Percentiles rank a stretch among this genome's conserved stretches.
Evolutionary conservation across 2,329 filamentous ascomycete genomes (phyloP).

Genomic region (Pseudocercospora vitis): DNA sequence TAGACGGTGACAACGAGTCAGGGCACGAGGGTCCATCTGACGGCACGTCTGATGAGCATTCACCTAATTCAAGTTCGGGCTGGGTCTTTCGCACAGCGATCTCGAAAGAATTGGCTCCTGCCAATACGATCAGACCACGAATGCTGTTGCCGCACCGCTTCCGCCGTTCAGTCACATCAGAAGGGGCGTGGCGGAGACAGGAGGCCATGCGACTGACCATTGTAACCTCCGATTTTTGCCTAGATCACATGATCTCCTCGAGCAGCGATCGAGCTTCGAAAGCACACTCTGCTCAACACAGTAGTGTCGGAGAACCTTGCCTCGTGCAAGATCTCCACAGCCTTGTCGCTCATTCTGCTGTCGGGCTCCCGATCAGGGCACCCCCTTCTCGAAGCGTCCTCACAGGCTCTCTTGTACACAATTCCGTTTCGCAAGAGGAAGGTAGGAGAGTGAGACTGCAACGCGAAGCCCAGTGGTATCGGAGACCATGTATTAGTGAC

Average conservation of each 20-base stretch:
- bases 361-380: not conserved
- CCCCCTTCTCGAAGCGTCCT: too few species aligned
- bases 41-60: not conserved
- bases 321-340: not conserved
- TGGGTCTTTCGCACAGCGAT: too few species aligned
- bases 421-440: conserved; percentile 6
- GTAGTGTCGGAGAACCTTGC: not conserved
- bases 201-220: not conserved
- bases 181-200: too few species aligned
- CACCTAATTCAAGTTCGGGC: too few species aligned
- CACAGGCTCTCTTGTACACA: not conserved
- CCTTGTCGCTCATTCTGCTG: not conserved
- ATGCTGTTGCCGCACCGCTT: too few species aligned
- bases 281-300: too few species aligned
- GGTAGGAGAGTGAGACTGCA: not conserved
- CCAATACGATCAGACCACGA: too few species aligned
- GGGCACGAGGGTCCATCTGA: not conserved
- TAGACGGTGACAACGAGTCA: not conserved
- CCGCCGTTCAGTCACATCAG: too few species aligned
- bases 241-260: too few species aligned
- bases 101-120: too few species aligned
- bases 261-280: not conserved
- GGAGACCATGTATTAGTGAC: not conserved
- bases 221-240: too few species aligned
- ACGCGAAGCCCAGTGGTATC: not conserved